phyloP scores from a whole-genome alignment of 2,329 filamentous ascomycete genomes.

The Ceratocystiopsis brevicomis region DNA sequence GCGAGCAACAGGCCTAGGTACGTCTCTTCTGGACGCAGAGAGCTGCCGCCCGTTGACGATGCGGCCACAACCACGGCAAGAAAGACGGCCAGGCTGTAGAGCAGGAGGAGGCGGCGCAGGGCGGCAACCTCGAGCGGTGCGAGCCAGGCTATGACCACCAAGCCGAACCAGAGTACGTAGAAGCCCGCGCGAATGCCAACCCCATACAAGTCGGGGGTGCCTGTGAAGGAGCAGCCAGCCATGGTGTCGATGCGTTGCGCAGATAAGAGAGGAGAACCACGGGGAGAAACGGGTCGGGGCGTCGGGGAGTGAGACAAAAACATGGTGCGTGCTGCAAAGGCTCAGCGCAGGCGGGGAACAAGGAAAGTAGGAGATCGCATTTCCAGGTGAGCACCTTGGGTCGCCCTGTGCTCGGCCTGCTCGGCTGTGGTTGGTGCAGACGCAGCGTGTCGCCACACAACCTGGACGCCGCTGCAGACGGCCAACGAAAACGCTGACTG shows the following conservation, averaged over 20 bases:
- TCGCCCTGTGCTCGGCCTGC: too few species aligned
- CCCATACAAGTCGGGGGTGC: conserved; percentile 5
- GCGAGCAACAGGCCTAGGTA: conserved; percentile 10
- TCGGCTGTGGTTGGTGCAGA: too few species aligned
- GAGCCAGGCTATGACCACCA: not conserved
- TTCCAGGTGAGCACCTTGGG: too few species aligned
- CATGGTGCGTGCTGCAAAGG: too few species aligned
- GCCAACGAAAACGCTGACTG: too few species aligned
- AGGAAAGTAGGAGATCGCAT: too few species aligned
- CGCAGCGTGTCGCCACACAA: too few species aligned
- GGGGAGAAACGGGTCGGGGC: too few species aligned
- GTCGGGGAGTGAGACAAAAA: too few species aligned
- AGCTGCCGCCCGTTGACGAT: not conserved
- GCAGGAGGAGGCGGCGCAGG: not conserved
- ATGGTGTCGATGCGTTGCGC: not conserved
- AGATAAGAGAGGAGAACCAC: too few species aligned
- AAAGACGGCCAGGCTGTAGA: not conserved
- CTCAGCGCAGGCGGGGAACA: too few species aligned
- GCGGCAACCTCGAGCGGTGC: not conserved
- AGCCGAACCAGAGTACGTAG: conserved; percentile 5
- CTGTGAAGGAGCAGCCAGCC: conserved; percentile 32
- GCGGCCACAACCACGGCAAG: conserved; percentile 1
- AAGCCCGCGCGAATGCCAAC: conserved; percentile 4
- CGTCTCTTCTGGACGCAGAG: conserved; percentile 2
- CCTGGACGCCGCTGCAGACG: too few species aligned